Percentiles rank a stretch among this genome's conserved stretches.
Evolutionary conservation across 192 early-diverging fungal genomes (phyloP).

Genomic region (Cladochytrium replicatum): DNA sequence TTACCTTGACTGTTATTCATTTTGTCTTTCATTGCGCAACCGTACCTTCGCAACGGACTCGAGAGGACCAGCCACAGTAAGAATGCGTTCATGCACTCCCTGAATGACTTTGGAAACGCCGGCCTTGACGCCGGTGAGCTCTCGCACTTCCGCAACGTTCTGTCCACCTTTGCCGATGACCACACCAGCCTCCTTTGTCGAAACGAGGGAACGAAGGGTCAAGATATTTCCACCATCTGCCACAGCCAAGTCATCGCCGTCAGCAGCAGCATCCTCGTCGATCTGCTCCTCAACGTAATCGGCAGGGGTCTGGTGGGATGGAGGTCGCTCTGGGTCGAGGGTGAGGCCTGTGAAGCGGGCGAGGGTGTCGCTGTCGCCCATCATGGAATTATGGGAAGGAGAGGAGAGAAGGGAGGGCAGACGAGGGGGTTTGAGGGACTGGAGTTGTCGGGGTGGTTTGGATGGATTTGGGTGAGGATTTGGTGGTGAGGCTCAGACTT

Average conservation of each 20-base stretch:
- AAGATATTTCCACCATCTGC: background rate
- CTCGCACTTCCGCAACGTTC: constrained; percentile 72
- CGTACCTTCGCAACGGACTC: constrained; percentile 15
- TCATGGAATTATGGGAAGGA: background rate
- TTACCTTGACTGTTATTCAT: background rate
- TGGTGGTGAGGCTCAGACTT: no score
- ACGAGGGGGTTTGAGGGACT: background rate
- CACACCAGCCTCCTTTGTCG: constrained; percentile 17
- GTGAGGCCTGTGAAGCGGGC: background rate
- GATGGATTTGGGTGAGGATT: background rate
- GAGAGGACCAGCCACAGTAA: constrained; percentile 9
- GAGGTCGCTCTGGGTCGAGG: background rate
- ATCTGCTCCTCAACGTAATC: background rate
- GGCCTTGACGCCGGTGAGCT: constrained; percentile 73
- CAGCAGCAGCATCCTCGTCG: background rate
- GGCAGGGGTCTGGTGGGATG: background rate
- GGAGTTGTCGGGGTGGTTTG: background rate
- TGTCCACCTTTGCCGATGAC: constrained; percentile 42
- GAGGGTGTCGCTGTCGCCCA: background rate
- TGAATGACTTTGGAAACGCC: constrained; percentile 79
- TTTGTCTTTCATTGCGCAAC: constrained; percentile 1
- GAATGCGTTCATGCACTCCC: constrained; percentile 64
- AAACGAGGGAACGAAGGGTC: constrained; percentile 5
- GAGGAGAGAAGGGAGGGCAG: background rate
- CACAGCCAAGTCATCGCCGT: background rate